Base-by-base conservation (phyloP, 306 rosid genomes). In the Corylus americana region DNA sequence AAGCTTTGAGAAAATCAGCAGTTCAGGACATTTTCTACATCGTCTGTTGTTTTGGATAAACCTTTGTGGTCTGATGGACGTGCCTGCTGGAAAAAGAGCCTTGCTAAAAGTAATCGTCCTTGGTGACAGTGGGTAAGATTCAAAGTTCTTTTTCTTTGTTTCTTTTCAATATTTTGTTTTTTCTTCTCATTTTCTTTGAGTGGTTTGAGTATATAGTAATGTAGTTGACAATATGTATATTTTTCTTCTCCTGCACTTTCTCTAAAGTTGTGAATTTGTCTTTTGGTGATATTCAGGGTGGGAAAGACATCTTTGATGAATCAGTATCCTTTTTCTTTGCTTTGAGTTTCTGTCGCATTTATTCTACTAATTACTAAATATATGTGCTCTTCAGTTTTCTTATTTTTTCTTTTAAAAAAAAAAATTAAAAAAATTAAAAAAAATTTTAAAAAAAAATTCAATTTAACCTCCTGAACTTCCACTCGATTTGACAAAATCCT, bases 301-400 rank as follows among this genome's bases (percentile, higher is more conserved):
- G 98, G 98, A 31, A 94, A 92, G 82, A 92, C 97, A 1, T 91
- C 97, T 45, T 80, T 94, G 89, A 92, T 94, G 95, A 92, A 92
- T 81, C 94, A 87, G 98, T 92, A 94, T 91, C 95, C 93, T 83
- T 80, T 80, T 53, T 48, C 31, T 25, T 59, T 59, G 66, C 25
- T 9, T 63, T 16, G 68, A 61, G 22, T 35, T 35, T 35, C 9
- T 45, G 11, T 45, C 49, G 49, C 11, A 47, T 67, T 7, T 35
- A 63, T 64, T 80, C 59, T 47, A 35, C 44, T 39, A 39, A 4
- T 4, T 42, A 14, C 39, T 45, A 39, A 16, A 17, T 39, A 7
- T 75, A 11, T 5, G 16, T 51, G 67, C 20, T 54, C 67, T 4
- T 74, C 53, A 2, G 17, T 20, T 11, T 37, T 11, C 12, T 55